A percentile compares a stretch with the other conserved stretches of the same genome.
Evolutionary conservation across 169 alveolate species (phyloP).

Genomic region (Amoebophrya sp.): DNA sequence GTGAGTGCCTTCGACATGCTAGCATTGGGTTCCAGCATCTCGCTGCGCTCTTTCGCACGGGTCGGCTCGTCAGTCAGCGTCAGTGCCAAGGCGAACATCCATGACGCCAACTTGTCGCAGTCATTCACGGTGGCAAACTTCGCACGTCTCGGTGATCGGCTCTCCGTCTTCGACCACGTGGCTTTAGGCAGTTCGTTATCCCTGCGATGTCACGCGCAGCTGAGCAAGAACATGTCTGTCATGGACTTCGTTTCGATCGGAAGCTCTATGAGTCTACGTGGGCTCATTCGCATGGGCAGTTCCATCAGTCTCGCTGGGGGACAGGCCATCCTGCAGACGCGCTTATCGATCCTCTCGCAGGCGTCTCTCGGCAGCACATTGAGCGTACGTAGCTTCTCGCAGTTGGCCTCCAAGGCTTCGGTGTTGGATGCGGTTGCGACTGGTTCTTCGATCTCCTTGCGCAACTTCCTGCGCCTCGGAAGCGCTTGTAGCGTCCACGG

Average conservation of each 20-base stretch:
- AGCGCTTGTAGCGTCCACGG: not conserved
- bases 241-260: not conserved
- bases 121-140: not conserved
- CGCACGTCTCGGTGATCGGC: constrained; percentile 13
- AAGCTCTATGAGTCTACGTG: not conserved
- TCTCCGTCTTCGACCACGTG: not conserved
- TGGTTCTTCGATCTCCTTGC: not conserved
- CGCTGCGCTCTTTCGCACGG: constrained; percentile 9
- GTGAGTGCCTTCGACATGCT: not conserved
- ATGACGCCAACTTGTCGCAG: not conserved
- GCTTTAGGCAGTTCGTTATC: not conserved
- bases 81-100: constrained; percentile 23
- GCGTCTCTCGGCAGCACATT: constrained; percentile 9
- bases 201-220: not conserved
- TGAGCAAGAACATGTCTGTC: not conserved
- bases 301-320: not conserved
- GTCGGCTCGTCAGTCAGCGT: constrained; percentile 1
- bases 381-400: not conserved
- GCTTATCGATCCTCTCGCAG: not conserved
- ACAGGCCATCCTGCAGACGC: not conserved
- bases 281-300: not conserved
- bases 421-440: not conserved
- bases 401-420: not conserved
- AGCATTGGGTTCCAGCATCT: not conserved
- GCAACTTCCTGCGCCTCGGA: not conserved